Conservation (phyloP, 768 basidiomycete species). For the Mycena filopes region DNA sequence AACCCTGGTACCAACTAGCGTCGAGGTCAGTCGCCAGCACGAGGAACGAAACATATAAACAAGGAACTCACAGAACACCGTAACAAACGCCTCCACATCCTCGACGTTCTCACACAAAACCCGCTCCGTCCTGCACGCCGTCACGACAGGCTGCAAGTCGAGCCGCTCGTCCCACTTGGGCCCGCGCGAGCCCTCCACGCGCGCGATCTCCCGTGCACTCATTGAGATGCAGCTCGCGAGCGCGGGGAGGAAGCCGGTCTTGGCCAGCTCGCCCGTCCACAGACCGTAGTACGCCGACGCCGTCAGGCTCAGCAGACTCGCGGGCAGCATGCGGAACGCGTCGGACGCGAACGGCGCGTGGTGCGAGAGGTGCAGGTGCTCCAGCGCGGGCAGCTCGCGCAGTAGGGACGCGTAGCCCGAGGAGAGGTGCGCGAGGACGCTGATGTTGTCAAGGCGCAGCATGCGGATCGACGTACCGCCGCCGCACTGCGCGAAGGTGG, state of each 20-base stretch:
- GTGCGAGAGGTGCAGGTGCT: conserved; percentile 41
- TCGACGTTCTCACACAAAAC: conserved; percentile 16
- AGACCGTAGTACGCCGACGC: conserved; percentile 38
- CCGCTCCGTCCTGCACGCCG: conserved; percentile 18
- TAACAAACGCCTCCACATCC: conserved; percentile 14
- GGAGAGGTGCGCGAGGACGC: conserved; percentile 37
- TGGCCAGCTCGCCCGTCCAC: conserved; percentile 32
- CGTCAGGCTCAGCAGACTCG: conserved; percentile 31
- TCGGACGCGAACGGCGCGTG: conserved; percentile 37
- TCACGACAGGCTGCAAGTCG: conserved; percentile 18
- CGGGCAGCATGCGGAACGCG: conserved; percentile 40
- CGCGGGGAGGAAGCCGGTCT: conserved; percentile 30
- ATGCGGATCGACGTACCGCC: conserved; percentile 31
- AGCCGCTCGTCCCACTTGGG: neutral
- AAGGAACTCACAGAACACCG: conserved; percentile 24
- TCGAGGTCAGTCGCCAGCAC: neutral
- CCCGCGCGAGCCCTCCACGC: conserved; percentile 26
- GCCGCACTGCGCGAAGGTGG: conserved; percentile 2
- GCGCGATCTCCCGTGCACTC: conserved; percentile 21
- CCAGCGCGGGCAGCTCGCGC: conserved; percentile 35
- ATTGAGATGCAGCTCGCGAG: conserved; percentile 29
- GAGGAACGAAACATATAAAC: neutral
- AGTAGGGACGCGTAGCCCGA: conserved; percentile 39
- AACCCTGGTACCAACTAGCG: conserved; percentile 18
- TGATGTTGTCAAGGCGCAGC: conserved; percentile 43